Percentiles rank a stretch among this genome's conserved stretches.
These are phyloP conservation scores for Candida chilensis DNA, from an alignment of 805 yeast genomes.

Conservation along the genomic window DNA sequence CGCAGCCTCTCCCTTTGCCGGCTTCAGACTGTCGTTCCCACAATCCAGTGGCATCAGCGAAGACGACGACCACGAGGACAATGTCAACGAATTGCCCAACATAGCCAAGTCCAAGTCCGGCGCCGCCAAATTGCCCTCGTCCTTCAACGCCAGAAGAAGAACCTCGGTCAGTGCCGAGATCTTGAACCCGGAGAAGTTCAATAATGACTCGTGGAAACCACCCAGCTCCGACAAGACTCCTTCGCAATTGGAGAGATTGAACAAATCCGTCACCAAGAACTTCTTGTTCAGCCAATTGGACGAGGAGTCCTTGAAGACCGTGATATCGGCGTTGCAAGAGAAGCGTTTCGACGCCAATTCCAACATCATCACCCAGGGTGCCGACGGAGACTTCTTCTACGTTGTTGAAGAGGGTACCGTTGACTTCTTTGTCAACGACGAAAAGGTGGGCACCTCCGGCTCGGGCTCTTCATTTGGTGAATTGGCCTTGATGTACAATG, in stretches of 20 bases:
- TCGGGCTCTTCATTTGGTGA: slow-evolving; percentile 94
- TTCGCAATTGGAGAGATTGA: slow-evolving; percentile 60
- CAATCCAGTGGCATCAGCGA: no score
- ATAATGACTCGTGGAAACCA: slow-evolving; percentile 61
- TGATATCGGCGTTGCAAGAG: slow-evolving; percentile 78
- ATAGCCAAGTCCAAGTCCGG: slow-evolving; percentile 9
- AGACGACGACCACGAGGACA: no score
- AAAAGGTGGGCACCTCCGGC: slow-evolving; percentile 64
- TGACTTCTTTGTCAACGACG: slow-evolving; percentile 66
- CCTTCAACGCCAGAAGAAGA: slow-evolving; percentile 75
- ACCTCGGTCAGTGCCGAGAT: slow-evolving; percentile 90
- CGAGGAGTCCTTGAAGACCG: slow-evolving; percentile 64
- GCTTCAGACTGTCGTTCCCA: no score
- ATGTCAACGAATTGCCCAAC: no score
- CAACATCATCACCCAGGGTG: slow-evolving; percentile 81
- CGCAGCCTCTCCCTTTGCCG: no score
- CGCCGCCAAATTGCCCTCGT: slow-evolving; percentile 35
- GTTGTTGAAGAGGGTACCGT: slow-evolving; percentile 80
- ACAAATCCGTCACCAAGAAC: slow-evolving; percentile 66
- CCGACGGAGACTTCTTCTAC: slow-evolving; percentile 89
- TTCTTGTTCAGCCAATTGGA: slow-evolving; percentile 82
- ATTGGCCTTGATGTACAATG: slow-evolving; percentile 92
- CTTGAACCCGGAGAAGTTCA: slow-evolving; percentile 62
- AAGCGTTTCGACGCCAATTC: slow-evolving; percentile 49
- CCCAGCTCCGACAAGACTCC: slow-evolving; percentile 56